A percentile compares a stretch with the other conserved stretches of the same genome.
Evolutionary conservation across 768 basidiomycete species (phyloP).

Genomic region (Astraeus odoratus): DNA sequence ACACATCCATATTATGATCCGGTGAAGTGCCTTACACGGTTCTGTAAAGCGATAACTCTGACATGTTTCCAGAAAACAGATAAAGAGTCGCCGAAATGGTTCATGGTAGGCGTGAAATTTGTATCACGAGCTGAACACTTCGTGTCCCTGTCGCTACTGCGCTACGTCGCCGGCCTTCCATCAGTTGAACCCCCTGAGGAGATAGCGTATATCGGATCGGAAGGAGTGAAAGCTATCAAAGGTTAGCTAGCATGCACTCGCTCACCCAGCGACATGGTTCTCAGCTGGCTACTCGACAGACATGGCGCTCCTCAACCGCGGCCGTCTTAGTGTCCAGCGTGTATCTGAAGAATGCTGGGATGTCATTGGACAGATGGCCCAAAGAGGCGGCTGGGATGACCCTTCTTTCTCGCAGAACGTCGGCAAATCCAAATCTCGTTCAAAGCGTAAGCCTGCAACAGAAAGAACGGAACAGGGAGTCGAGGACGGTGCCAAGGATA

Average conservation of each 20-base stretch:
- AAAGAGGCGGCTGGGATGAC: slow-evolving; percentile 74
- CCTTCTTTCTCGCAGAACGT: slow-evolving; percentile 33
- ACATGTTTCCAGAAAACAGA: slow-evolving; percentile 60
- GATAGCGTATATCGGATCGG: slow-evolving; percentile 59
- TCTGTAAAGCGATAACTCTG: neutral
- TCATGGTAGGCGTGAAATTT: slow-evolving; percentile 83
- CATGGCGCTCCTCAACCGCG: slow-evolving; percentile 77
- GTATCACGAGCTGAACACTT: slow-evolving; percentile 58
- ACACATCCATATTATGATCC: slow-evolving; percentile 76
- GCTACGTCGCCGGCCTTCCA: slow-evolving; percentile 45
- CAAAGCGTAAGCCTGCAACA: neutral
- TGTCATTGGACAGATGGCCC: slow-evolving; percentile 52
- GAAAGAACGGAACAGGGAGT: neutral
- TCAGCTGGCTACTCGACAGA: slow-evolving; percentile 30
- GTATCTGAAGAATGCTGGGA: slow-evolving; percentile 63
- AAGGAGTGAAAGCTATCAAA: slow-evolving; percentile 58
- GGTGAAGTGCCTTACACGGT: slow-evolving; percentile 32
- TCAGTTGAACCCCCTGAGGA: slow-evolving; percentile 38
- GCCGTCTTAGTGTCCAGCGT: slow-evolving; percentile 83
- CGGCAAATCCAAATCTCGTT: neutral
- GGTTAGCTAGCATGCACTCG: slow-evolving; percentile 28
- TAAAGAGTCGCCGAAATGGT: slow-evolving; percentile 76
- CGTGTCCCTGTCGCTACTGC: slow-evolving; percentile 70
- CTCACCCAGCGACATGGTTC: neutral
- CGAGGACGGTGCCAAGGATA: neutral